Percentiles rank a stretch among this genome's conserved stretches.
These are phyloP conservation scores for Trametes coccinea DNA, from an alignment of 768 basidiomycete genomes.

Conservation along the genomic window DNA sequence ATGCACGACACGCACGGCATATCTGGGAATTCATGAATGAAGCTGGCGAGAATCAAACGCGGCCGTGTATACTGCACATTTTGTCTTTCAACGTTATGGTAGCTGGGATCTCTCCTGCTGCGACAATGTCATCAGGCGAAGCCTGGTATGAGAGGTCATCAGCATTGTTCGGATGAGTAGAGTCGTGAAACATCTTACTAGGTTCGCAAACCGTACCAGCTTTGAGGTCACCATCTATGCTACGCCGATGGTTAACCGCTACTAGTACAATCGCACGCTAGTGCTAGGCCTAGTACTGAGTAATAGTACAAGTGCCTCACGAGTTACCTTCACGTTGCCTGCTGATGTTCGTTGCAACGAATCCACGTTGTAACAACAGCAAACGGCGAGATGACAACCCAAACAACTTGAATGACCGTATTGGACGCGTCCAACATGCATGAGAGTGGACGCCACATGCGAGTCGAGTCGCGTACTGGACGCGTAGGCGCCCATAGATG, in stretches of 20 bases:
- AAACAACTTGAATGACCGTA: no score
- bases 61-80: not conserved
- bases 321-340: no score
- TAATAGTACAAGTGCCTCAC: no score
- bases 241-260: no score
- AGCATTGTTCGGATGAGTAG: not conserved
- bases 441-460: not conserved
- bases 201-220: not conserved
- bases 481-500: slow-evolving; percentile 11
- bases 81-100: not conserved
- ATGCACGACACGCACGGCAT: not conserved
- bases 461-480: no score
- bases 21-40: not conserved
- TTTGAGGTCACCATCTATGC: not conserved
- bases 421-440: not conserved
- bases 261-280: no score
- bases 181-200: not conserved
- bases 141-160: not conserved
- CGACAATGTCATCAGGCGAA: not conserved
- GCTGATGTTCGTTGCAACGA: no score
- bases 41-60: no score
- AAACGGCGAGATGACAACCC: no score
- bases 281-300: no score
- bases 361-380: no score
- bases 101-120: not conserved